Percentiles rank a stretch among this genome's conserved stretches.
These are phyloP conservation scores for Pseudozyma sp. DNA, from an alignment of 1,284 basidiomycete species.

Conservation along the genomic window DNA sequence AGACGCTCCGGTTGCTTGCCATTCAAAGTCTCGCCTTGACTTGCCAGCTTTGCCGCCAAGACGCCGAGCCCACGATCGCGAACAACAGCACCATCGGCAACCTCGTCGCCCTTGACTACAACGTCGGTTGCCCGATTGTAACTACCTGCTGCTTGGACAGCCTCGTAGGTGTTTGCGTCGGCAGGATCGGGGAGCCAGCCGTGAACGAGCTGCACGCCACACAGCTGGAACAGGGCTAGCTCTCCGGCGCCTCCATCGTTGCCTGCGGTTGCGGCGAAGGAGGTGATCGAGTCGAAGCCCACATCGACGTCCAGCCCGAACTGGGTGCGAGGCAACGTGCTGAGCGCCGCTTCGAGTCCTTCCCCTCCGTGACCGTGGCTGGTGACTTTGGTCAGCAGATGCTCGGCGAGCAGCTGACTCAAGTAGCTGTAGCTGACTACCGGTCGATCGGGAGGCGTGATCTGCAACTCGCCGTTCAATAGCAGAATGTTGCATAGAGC, in stretches of 20 bases:
- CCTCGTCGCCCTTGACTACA: conserved; percentile 80
- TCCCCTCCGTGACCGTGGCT: conserved; percentile 27
- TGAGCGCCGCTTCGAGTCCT: conserved; percentile 81
- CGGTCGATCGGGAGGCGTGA: conserved; percentile 73
- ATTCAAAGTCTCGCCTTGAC: conserved; percentile 75
- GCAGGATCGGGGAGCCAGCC: conserved; percentile 90
- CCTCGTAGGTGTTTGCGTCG: conserved; percentile 74
- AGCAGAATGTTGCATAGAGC: conserved; percentile 73
- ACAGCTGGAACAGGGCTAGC: conserved; percentile 84
- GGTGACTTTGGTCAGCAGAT: conserved; percentile 74
- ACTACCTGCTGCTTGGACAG: conserved; percentile 72
- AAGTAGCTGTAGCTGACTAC: conserved; percentile 86
- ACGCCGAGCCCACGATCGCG: conserved; percentile 30
- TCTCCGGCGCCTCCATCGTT: conserved; percentile 74
- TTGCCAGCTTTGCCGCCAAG: conserved; percentile 73
- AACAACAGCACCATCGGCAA: conserved; percentile 74
- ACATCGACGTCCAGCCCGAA: conserved; percentile 73
- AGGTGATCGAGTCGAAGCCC: conserved; percentile 48
- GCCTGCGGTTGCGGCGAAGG: conserved; percentile 37
- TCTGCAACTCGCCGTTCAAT: conserved; percentile 45
- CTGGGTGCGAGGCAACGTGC: conserved; percentile 80
- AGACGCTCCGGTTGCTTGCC: conserved; percentile 25
- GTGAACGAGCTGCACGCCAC: conserved; percentile 82
- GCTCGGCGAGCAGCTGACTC: conserved; percentile 82
- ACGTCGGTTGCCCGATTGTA: conserved; percentile 75